Conservation (phyloP, 129 eudicot species). For the Rutidosis leptorrhynchoides region DNA sequence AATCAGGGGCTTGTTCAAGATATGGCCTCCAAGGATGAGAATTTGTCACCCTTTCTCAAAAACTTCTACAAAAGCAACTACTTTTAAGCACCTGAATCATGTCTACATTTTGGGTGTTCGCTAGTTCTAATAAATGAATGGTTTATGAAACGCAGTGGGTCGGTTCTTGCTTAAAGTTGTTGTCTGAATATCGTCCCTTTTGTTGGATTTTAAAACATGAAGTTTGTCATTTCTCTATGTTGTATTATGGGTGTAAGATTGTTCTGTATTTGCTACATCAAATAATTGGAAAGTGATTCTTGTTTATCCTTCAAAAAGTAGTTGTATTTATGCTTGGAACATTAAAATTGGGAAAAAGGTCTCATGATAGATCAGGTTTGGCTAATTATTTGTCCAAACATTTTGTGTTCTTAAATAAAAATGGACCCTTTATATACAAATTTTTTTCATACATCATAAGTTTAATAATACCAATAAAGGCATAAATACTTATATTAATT, state of each 20-base stretch:
- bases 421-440: too few species aligned
- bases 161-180: constrained; percentile 6
- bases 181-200: constrained; percentile 22
- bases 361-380: too few species aligned
- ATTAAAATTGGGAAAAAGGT: too few species aligned
- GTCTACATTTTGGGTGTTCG: neutral
- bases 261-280: neutral
- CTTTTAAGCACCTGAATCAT: constrained; percentile 27
- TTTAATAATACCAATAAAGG: too few species aligned
- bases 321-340: too few species aligned
- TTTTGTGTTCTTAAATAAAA: too few species aligned
- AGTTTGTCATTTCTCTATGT: neutral
- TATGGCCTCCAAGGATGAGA: constrained; percentile 55
- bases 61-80: constrained; percentile 80
- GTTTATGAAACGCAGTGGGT: constrained; percentile 1
- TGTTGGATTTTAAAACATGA: neutral
- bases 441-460: too few species aligned
- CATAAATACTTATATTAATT: too few species aligned
- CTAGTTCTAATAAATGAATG: constrained; percentile 9
- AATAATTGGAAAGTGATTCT: neutral
- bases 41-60: constrained; percentile 60
- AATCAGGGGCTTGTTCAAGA: constrained; percentile 56
- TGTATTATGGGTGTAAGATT: neutral
- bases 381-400: too few species aligned
- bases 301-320: constrained; percentile 12